Conservation (phyloP, 352 stramenopile genomes). For the Elongisporangium prolatum region DNA sequence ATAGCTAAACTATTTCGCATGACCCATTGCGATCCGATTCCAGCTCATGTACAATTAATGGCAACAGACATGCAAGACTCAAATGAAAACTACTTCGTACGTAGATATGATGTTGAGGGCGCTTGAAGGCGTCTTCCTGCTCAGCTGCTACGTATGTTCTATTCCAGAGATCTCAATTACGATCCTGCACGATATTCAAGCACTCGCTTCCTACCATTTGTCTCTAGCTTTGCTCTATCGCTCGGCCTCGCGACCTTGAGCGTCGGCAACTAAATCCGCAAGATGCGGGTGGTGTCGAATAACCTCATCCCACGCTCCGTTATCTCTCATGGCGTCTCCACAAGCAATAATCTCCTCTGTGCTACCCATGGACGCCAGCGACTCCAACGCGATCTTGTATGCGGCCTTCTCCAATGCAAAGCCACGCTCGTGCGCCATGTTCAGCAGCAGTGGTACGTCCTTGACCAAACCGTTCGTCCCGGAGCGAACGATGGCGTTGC, state of each 20-base stretch:
- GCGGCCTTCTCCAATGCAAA: slow-evolving; percentile 34
- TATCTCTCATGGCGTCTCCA: slow-evolving; percentile 22
- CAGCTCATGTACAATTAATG: too few species aligned
- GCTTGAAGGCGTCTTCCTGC: too few species aligned
- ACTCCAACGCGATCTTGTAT: slow-evolving; percentile 41
- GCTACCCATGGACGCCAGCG: slow-evolving; percentile 26
- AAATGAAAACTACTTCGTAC: too few species aligned
- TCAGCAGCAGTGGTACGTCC: slow-evolving; percentile 44
- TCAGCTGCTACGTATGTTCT: too few species aligned
- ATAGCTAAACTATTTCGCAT: too few species aligned
- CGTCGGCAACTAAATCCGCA: slow-evolving; percentile 16
- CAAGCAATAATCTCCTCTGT: slow-evolving; percentile 25
- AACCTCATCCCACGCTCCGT: slow-evolving; percentile 20
- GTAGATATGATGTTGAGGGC: too few species aligned
- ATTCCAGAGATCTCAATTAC: background rate
- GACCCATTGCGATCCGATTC: too few species aligned
- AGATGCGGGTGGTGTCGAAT: slow-evolving; percentile 31
- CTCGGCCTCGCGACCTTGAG: background rate
- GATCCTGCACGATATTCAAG: background rate
- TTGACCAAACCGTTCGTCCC: slow-evolving; percentile 29
- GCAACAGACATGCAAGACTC: too few species aligned
- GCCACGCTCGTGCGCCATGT: slow-evolving; percentile 24
- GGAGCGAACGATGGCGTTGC: slow-evolving; percentile 45
- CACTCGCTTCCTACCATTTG: background rate
- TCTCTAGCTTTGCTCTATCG: background rate